Evolutionary conservation across 345 rosid genomes (phyloP), one percentile per base, ranked within the genome.

Genomic region (Chamaenerion angustifolium): DNA sequence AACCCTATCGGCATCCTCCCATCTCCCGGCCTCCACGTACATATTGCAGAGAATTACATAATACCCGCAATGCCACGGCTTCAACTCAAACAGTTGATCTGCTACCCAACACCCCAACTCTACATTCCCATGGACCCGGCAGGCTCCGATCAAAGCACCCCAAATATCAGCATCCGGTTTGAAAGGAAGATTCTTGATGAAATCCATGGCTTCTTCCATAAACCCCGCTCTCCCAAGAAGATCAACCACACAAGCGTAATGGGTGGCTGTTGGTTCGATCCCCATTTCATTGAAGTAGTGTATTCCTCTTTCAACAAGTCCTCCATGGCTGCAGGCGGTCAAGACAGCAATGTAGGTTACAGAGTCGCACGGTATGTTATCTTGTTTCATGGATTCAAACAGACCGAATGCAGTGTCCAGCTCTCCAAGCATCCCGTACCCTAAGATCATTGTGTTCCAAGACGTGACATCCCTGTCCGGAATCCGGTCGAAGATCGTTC

Each of bases 171-270:
- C 61, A 46, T 67, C 73, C 11, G 80, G 75, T 58, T 46, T 58
- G 1, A 64, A 50, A 2, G 77, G 59, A 42, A 71, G 16, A 19
- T 51, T 54, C 49, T 66, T 53, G 6, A 77, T 66, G 10, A 74
- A 56, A 42, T 62, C 45, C 19, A 57, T 60, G 35, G 70, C 77
- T 46, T 77, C 77, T 31, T 66, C 64, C 55, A 74, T 21, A 8
- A 61, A 70, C 46, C 76, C 80, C 49, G 77, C 80, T 45, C 80
- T 68, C 50, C 80, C 77, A 46, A 66, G 74, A 15, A 74, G 70
- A 65, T 78, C 80, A 43, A 74, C 73, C 77, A 78, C 61, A 56
- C 80, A 78, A 13, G 80, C 73, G 46, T 78, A 74, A 49, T 78
- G 80, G 69, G 69, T 67, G 35, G 59, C 57, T 19, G 64, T 63